Evolutionary conservation across 1,139 yeast species (phyloP).

Genomic region (Pichia sp.): DNA sequence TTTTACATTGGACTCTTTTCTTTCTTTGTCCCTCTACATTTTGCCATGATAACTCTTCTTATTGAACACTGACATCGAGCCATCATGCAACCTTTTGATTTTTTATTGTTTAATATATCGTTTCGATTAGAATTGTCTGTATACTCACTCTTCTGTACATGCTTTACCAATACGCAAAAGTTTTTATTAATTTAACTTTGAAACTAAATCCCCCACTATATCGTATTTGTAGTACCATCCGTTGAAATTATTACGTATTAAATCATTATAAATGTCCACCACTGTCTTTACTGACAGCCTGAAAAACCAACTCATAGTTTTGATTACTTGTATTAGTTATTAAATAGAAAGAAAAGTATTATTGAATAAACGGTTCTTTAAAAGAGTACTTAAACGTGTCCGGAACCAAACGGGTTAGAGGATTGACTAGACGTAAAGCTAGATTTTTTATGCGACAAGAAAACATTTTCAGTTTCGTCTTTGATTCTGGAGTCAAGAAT

Average conservation of each 20-base stretch:
- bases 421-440: neutral
- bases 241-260: too few relatives aligned
- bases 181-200: too few relatives aligned
- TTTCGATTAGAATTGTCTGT: too few relatives aligned
- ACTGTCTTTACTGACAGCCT: too few relatives aligned
- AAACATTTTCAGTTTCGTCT: neutral
- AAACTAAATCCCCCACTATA: too few relatives aligned
- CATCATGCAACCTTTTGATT: neutral
- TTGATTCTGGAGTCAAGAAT: neutral
- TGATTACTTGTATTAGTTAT: too few relatives aligned
- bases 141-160: too few relatives aligned
- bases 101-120: neutral
- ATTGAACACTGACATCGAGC: neutral
- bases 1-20: neutral
- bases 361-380: neutral
- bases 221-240: too few relatives aligned
- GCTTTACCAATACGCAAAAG: too few relatives aligned
- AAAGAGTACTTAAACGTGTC: neutral
- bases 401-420: neutral
- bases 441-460: neutral
- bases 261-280: too few relatives aligned
- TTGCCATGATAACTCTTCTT: neutral
- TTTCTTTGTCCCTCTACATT: neutral
- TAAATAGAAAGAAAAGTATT: neutral
- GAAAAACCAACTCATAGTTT: too few relatives aligned